Evolutionary conservation across 306 rosid genomes (phyloP).

Genomic region (Cucurbita moschata): DNA sequence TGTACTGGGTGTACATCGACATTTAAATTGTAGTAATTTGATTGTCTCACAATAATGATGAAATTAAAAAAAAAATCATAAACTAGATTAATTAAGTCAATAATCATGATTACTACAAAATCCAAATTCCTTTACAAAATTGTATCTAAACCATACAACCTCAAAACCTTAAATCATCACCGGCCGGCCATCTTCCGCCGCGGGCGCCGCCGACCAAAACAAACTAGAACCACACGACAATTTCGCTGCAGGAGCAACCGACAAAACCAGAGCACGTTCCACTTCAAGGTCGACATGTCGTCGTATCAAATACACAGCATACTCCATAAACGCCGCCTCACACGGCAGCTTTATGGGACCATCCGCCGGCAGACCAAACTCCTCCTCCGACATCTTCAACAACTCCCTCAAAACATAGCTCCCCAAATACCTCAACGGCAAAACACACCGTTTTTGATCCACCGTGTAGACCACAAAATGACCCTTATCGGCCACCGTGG

Average conservation of each 20-base stretch:
- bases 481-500: conserved; percentile 4
- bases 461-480: conserved; percentile 16
- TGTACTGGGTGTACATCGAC: too few species aligned
- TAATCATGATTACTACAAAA: neutral
- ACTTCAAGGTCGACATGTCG: conserved; percentile 6
- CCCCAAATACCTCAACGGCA: conserved; percentile 13
- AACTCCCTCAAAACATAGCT: conserved; percentile 10
- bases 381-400: conserved; percentile 16
- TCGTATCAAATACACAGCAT: conserved; percentile 14
- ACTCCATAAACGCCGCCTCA: conserved; percentile 20
- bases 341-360: conserved; percentile 25
- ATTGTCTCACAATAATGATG: too few species aligned
- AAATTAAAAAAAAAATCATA: too few species aligned
- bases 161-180: neutral
- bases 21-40: too few species aligned
- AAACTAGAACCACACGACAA: neutral
- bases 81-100: neutral
- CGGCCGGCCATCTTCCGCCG: neutral
- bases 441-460: conserved; percentile 11
- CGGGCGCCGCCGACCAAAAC: neutral
- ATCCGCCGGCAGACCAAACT: conserved; percentile 14
- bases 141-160: neutral
- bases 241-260: neutral
- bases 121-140: neutral
- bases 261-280: conserved; percentile 8